phyloP scores from a whole-genome alignment of 202 grass and related monocot genomes.

The Zizania palustris region DNA sequence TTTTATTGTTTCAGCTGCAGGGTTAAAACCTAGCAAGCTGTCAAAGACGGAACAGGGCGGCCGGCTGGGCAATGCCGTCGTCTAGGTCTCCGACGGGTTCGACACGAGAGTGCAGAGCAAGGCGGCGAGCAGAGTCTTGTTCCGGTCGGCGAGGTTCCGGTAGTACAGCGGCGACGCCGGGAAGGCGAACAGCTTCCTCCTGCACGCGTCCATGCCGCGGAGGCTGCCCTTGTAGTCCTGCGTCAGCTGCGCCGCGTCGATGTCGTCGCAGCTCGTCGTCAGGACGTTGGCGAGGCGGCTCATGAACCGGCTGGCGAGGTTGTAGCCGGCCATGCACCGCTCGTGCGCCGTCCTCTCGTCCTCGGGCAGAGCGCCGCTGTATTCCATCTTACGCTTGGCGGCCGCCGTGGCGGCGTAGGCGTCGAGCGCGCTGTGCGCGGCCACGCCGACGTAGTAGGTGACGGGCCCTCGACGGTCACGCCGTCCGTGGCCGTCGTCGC shows the following conservation, averaged over 20 bases:
- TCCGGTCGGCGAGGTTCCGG: slow-evolving; percentile 45
- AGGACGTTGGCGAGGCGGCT: slow-evolving; percentile 37
- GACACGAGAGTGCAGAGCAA: slow-evolving; percentile 42
- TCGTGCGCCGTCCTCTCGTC: slow-evolving; percentile 35
- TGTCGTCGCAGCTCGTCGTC: background rate
- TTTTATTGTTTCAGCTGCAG: background rate
- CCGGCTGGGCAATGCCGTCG: background rate
- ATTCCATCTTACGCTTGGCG: slow-evolving; percentile 14
- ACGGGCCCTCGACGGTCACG: background rate
- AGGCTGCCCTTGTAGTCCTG: slow-evolving; percentile 20
- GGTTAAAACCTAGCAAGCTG: slow-evolving; percentile 1
- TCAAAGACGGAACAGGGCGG: background rate
- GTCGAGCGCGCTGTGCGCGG: slow-evolving; percentile 23
- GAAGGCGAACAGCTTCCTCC: background rate
- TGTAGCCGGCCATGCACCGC: slow-evolving; percentile 35
- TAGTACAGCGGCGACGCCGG: slow-evolving; percentile 31
- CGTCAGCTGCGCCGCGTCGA: background rate
- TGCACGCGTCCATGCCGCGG: slow-evolving; percentile 36
- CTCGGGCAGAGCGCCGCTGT: background rate
- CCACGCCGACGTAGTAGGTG: background rate
- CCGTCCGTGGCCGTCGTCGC: background rate
- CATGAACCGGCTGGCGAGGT: slow-evolving; percentile 22
- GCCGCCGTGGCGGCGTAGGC: slow-evolving; percentile 26
- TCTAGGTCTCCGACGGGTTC: background rate
- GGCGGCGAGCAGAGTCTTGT: slow-evolving; percentile 40